Conservation (phyloP, 192 early-diverging fungal species). For the Coemansia sp. region DNA sequence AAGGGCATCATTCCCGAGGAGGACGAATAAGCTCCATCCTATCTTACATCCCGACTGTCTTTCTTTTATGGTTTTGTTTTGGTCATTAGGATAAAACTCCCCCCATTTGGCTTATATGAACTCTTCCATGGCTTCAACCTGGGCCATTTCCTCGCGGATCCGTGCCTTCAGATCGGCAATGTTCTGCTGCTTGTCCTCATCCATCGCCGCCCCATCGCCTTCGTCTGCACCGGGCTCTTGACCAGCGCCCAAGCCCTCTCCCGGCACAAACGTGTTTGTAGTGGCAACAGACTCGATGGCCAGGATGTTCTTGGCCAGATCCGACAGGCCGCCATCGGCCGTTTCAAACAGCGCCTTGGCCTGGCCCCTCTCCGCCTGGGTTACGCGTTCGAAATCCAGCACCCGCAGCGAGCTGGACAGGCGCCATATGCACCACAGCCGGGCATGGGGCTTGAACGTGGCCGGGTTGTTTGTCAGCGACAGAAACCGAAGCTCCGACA, state of each 20-base stretch:
- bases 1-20: slow-evolving; percentile 43
- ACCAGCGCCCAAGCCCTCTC: slow-evolving; percentile 69
- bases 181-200: slow-evolving; percentile 13
- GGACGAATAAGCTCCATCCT: slow-evolving; percentile 6
- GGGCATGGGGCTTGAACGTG: slow-evolving; percentile 70
- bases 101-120: no score
- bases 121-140: slow-evolving; percentile 44
- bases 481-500: slow-evolving; percentile 52
- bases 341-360: slow-evolving; percentile 74
- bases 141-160: slow-evolving; percentile 43
- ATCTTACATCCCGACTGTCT: no score
- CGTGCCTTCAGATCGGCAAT: slow-evolving; percentile 41
- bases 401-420: slow-evolving; percentile 64
- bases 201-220: slow-evolving; percentile 1
- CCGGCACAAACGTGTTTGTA: slow-evolving; percentile 82
- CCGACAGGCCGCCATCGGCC: slow-evolving; percentile 55
- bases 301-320: slow-evolving; percentile 59
- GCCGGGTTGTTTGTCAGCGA: slow-evolving; percentile 90
- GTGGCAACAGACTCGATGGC: slow-evolving; percentile 43
- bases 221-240: not conserved
- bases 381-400: slow-evolving; percentile 80
- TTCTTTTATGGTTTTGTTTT: slow-evolving; percentile 1
- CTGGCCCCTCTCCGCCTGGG: slow-evolving; percentile 68
- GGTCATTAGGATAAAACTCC: no score
- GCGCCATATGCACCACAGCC: slow-evolving; percentile 78